Base-by-base conservation (phyloP, 768 basidiomycete genomes). In the Brasilioporus rufonigricans region DNA sequence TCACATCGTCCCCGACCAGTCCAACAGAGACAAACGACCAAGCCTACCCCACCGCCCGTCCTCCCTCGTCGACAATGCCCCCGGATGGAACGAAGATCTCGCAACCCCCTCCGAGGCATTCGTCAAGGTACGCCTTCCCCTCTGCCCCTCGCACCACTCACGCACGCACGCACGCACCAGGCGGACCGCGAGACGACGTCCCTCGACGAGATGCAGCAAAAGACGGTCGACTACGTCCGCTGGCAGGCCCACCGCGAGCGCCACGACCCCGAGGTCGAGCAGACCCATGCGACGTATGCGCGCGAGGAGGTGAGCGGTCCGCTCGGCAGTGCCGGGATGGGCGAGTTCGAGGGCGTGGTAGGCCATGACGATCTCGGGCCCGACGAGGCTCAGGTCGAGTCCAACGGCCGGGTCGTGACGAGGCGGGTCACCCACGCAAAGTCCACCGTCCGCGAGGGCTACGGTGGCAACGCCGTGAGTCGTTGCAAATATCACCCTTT, bases 51-150 rank as follows among this genome's bases (percentile, higher is more conserved):
- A 72, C 7, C 63, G 65, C 4, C 77, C 80, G 3, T 10, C 29
- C 19, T 75, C 81, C 1, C 77, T 80, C 11, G 76, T 79, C 51
- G 59, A 71, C n/a, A 59, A 76, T 12, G 84, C 86, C 0, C 86
- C 85, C 4, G 87, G 86, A 1, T 89, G 87, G 87, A 87, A 87
- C 57, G 87, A 89, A 60, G 66, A 69, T 24, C 77, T 89, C 13
- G 87, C 87, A 0, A 79, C 76, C 52, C 57, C 76, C 12, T 87
- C 87, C 2, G 87, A 89, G 68, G 87, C 87, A 5, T 69, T 73
- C 18, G 73, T 87, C 44, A 88, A 89, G 78, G 86, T 81, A 44
- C 44, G 23, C 31, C 6, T 11, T 7, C 14, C 1, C 19, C 1
- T 12, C 38, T 2, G 1, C 11, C 1, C 11, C n/a, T 7, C 16